Evolutionary conservation across 148 eudicot species (phyloP).

Genomic region (Arctostaphylos glauca): DNA sequence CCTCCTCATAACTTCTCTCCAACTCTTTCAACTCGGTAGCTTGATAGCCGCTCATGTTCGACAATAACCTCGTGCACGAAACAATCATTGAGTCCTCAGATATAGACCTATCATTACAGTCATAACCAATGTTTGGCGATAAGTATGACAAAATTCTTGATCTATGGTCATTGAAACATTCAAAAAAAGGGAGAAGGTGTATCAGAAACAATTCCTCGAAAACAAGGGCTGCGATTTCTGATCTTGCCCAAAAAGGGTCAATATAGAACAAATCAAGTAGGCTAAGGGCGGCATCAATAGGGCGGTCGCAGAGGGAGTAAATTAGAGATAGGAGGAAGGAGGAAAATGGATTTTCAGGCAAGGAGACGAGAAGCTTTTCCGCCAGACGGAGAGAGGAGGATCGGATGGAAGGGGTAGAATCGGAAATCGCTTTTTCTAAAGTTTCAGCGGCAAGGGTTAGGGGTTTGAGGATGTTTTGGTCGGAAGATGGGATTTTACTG

Average conservation of each 20-base stretch:
- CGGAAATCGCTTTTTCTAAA: constrained; percentile 37
- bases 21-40: constrained; percentile 38
- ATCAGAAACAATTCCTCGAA: constrained; percentile 45
- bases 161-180: constrained; percentile 38
- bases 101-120: constrained; percentile 27
- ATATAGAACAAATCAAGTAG: constrained; percentile 26
- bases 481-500: constrained; percentile 16
- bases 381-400: constrained; percentile 45
- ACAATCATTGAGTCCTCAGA: constrained; percentile 28
- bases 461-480: constrained; percentile 20
- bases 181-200: constrained; percentile 34
- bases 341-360: constrained; percentile 32
- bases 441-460: constrained; percentile 35
- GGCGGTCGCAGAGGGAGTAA: constrained; percentile 20
- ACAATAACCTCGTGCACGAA: constrained; percentile 27
- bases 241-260: constrained; percentile 30
- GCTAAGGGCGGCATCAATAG: constrained; percentile 24
- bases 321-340: constrained; percentile 33
- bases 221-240: constrained; percentile 34
- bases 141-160: constrained; percentile 21
- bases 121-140: background rate
- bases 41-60: constrained; percentile 38
- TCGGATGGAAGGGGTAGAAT: constrained; percentile 24
- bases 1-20: constrained; percentile 45
- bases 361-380: constrained; percentile 34